Evolutionary conservation across 2,329 filamentous ascomycete genomes (phyloP).

Genomic region (Pestalotiopsis sp.): DNA sequence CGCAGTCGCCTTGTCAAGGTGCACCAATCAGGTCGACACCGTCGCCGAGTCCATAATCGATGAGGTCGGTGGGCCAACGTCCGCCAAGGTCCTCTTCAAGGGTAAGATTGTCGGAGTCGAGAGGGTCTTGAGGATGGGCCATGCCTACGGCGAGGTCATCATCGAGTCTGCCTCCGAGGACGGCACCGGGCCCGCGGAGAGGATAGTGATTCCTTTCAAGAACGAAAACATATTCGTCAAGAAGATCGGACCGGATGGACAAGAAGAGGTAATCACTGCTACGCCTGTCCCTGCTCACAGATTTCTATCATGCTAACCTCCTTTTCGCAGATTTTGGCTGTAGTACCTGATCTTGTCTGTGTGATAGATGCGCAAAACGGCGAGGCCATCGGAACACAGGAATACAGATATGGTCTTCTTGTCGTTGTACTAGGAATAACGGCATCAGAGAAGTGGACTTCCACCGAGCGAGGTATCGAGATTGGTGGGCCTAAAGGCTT

Average conservation of each 20-base stretch:
- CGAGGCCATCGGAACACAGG: constrained; percentile 55
- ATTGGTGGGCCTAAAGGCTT: constrained; percentile 51
- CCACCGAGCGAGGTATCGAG: constrained; percentile 43
- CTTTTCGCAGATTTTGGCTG: constrained; percentile 40
- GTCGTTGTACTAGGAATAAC: constrained; percentile 48
- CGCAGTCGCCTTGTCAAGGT: constrained; percentile 52
- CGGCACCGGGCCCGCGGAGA: constrained; percentile 18
- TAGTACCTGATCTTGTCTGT: constrained; percentile 56
- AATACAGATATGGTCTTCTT: constrained; percentile 53
- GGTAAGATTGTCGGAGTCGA: constrained; percentile 64
- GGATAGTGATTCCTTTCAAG: constrained; percentile 67
- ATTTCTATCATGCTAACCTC: neutral
- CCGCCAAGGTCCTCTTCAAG: constrained; percentile 57
- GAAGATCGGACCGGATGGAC: constrained; percentile 29
- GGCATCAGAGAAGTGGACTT: constrained; percentile 43
- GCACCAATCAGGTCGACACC: constrained; percentile 48
- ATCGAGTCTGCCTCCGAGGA: constrained; percentile 44
- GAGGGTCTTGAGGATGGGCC: constrained; percentile 53
- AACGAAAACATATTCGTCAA: constrained; percentile 69
- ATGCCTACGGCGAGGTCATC: constrained; percentile 59
- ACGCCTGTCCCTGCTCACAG: too few species aligned
- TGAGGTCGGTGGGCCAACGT: constrained; percentile 52
- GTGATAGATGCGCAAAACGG: constrained; percentile 56
- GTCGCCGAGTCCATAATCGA: constrained; percentile 59
- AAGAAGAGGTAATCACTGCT: constrained; percentile 28